Conservation (phyloP, 257 asterid genomes). For the Fraxinus pennsylvanica region DNA sequence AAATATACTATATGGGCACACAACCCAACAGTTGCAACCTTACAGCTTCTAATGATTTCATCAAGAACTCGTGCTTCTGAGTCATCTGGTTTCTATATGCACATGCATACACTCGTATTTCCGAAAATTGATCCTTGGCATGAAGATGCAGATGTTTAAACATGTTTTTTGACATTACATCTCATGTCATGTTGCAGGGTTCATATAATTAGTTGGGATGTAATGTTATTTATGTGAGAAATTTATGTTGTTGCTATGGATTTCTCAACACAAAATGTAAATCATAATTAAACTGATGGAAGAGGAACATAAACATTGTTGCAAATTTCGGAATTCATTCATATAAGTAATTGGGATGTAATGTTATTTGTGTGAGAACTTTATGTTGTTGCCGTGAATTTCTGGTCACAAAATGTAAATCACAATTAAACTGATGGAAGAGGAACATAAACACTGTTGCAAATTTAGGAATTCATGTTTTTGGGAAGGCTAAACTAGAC, state of each 20-base stretch:
- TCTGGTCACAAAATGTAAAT: too few relatives aligned
- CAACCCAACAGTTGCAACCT: too few relatives aligned
- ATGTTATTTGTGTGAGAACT: too few relatives aligned
- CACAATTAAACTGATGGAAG: background rate
- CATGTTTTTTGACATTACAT: background rate
- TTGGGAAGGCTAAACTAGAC: background rate
- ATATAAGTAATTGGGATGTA: background rate
- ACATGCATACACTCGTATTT: background rate
- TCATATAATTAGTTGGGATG: background rate
- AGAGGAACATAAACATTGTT: background rate
- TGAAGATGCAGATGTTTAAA: background rate
- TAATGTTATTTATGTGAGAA: too few relatives aligned
- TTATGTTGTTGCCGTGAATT: too few relatives aligned
- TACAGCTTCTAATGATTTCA: background rate
- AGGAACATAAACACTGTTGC: background rate
- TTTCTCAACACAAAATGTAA: too few relatives aligned
- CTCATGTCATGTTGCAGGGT: background rate
- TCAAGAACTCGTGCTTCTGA: background rate
- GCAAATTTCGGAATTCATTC: background rate
- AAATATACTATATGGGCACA: too few relatives aligned
- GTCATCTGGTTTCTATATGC: background rate
- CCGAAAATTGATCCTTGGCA: background rate
- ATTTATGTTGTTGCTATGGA: too few relatives aligned
- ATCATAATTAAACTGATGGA: too few relatives aligned
- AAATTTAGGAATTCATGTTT: background rate